Base-by-base conservation (phyloP, 2,329 filamentous ascomycete species). In the Colletotrichum musae region DNA sequence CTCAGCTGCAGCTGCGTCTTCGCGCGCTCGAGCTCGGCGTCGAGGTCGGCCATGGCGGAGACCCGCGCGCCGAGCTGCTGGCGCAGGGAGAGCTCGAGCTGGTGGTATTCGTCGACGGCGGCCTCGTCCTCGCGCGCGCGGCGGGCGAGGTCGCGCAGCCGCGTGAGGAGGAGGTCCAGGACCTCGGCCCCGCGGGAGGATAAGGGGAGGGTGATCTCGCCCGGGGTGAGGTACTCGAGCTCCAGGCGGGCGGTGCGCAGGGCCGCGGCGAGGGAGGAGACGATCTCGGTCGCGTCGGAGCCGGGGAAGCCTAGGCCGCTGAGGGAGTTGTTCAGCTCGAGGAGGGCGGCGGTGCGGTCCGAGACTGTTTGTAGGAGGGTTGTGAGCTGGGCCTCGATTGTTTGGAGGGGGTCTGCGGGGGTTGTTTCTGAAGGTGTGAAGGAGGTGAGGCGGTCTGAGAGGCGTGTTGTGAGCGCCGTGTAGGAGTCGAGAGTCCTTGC, bases 151-250 rank as follows among this genome's bases (percentile, higher is more conserved):
- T 82, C 80, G 2, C 86, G 84, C 2, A 91, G 82, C 0, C 84
- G 80, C 0, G 75, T 74, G 0, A 91, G 82, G 5, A 91, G 75
- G 13, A 89, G 81, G 65, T 88, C 86, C 0, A 91, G 82, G 0
- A 91, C 82, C 59, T 87, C 83, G 1, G 85, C 85, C 2, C 88
- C 88, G 58, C 85, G 84, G 0, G 84, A 84, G 0, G 83, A 83
- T 0, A 89, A 78, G 0, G 88, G 86, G 0, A 89, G 81, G 0
- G 82, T 74, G n/a, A 86, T 79, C 74, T 91, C 89, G 6, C 88
- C 89, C 0, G 89, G 89, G 0, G 84, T 87, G 21, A 91, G 82
- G 73, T 90, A 90, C 75, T 91, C 89, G 2, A 91, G 84, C 72
- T 91, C 88, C 0, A 91, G 79, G 1, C 89, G 84, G 1, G 88